These are phyloP conservation scores for Flagelloscypha sp. DNA, from an alignment of 768 basidiomycete genomes.

Conservation along the genomic window DNA sequence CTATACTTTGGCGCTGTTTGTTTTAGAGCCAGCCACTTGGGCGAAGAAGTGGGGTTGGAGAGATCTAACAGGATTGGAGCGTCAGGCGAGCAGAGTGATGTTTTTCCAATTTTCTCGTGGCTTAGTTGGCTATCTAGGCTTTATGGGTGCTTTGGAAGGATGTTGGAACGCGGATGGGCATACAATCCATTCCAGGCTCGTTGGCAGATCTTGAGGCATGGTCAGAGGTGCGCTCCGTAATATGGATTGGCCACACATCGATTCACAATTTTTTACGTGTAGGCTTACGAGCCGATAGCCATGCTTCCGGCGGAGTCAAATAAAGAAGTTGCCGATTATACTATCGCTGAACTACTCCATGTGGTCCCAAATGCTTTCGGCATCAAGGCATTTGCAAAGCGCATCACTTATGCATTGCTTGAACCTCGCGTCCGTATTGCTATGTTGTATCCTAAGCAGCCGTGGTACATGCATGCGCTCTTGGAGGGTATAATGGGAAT, in stretches of 20 bases:
- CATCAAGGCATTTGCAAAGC: slow-evolving; percentile 25
- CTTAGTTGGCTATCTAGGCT: slow-evolving; percentile 20
- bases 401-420: slow-evolving; percentile 28
- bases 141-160: slow-evolving; percentile 33
- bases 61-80: slow-evolving; percentile 33
- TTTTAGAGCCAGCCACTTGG: slow-evolving; percentile 30
- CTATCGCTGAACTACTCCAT: slow-evolving; percentile 32
- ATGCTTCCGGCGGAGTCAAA: slow-evolving; percentile 38
- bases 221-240: slow-evolving; percentile 23
- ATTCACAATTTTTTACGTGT: not conserved
- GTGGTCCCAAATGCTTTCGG: slow-evolving; percentile 29
- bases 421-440: slow-evolving; percentile 37
- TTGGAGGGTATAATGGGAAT: slow-evolving; percentile 16
- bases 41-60: slow-evolving; percentile 37
- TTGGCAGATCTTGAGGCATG: slow-evolving; percentile 29
- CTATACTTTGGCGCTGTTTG: slow-evolving; percentile 32
- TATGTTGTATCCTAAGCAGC: slow-evolving; percentile 38
- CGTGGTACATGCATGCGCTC: slow-evolving; percentile 22
- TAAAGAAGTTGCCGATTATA: slow-evolving; percentile 28
- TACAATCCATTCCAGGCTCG: slow-evolving; percentile 36
- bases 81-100: slow-evolving; percentile 20
- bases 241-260: not conserved
- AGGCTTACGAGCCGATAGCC: slow-evolving; percentile 33
- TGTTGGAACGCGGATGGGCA: slow-evolving; percentile 39
- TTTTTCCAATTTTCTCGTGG: not conserved